Evolutionary conservation across 108 stramenopile species (phyloP).

Genomic region (Cyclotella baltica): DNA sequence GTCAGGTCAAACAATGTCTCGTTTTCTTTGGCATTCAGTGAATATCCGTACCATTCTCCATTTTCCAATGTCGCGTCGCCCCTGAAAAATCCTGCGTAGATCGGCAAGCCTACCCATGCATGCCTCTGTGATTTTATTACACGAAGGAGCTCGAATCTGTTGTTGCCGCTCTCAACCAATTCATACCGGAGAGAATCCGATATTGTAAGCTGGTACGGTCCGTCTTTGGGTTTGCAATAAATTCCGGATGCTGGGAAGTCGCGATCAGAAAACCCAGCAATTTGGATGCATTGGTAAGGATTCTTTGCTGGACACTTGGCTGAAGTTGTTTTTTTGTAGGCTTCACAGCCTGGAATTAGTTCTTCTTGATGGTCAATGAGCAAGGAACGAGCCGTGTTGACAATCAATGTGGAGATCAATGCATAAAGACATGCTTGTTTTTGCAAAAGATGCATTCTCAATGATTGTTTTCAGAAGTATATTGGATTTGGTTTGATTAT

Average conservation of each 20-base stretch:
- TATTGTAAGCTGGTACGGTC: background rate
- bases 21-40: background rate
- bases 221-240: background rate
- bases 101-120: background rate
- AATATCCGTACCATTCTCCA: background rate
- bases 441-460: too few relatives aligned
- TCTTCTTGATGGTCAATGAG: background rate
- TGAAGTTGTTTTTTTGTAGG: background rate
- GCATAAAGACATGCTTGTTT: too few relatives aligned
- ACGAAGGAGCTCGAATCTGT: background rate
- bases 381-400: background rate
- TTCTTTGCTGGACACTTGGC: background rate
- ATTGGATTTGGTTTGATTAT: too few relatives aligned
- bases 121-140: background rate
- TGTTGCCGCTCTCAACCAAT: background rate
- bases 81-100: background rate
- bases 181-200: background rate
- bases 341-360: background rate
- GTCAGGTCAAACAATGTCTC: background rate
- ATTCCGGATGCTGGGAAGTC: background rate
- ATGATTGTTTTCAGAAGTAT: too few relatives aligned
- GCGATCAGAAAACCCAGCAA: background rate
- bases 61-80: background rate
- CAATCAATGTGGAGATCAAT: background rate
- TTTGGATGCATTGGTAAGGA: background rate